Base-by-base conservation (phyloP, 108 stramenopile genomes). In the Cyclotella cryptica region DNA sequence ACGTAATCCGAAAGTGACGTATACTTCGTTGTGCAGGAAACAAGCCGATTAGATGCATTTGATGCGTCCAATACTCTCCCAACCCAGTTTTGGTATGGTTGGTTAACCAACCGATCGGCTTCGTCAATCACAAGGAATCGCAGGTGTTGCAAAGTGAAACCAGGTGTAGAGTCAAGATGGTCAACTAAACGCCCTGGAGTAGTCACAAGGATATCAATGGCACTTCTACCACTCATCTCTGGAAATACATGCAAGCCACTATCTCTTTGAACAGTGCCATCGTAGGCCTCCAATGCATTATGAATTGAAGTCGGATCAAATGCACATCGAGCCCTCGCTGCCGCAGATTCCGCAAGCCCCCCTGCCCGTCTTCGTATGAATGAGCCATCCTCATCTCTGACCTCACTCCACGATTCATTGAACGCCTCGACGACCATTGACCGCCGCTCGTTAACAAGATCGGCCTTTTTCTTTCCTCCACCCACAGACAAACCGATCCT, bases 111-210 rank as follows among this genome's bases (percentile, higher is more conserved):
- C 24, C 97, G 83, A 78, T 98, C 98, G 0, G 96, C 98, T 84
- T 98, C 98, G 71, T 98, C 98, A 64, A 98, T 84, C 21, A 98
- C 92, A 30, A 98, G 85, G 76, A 90, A 98, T 46, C 86, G 71
- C 59, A 98, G 83, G 74, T 97, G 95, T 71, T 96, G 90, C 71
- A 98, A 78, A 41, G 96, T 93, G 77, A 98, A 97, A 14, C 98
- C 98, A 3, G 95, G 96, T 28, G 96, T 98, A 51, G 85, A 76
- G 72, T 96, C 94, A 49, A 98, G 75, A 83, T 97, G 97, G 78
- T 98, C 97, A 35, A 98, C 78, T 65, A 98, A 79, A 27, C 97
- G 82, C 10, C 98, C 98, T 18, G 98, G 98, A 44, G 98, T 99
- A 10, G 92, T 89, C n/a, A 99, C 94, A 43, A 98, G 83, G 43